Evolutionary conservation across 2,329 filamentous ascomycete species (phyloP).

Genomic region (Paecilomyces dactylethromorphus): DNA sequence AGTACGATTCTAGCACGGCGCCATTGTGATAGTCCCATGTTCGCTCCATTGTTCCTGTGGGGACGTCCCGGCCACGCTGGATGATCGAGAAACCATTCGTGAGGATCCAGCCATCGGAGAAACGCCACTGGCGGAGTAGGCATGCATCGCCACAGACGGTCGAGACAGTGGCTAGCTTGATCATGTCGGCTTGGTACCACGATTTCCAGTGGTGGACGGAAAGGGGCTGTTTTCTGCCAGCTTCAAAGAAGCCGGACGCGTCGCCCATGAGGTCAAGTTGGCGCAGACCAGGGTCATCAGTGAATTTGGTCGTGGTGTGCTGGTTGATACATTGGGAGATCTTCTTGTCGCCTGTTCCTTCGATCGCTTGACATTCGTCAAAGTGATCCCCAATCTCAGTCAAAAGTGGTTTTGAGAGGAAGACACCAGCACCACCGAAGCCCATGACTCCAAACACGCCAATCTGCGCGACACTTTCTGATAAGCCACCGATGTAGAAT

Average conservation of each 20-base stretch:
- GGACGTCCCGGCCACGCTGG: constrained; percentile 38
- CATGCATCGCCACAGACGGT: constrained; percentile 51
- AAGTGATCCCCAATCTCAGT: constrained; percentile 42
- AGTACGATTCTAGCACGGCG: constrained; percentile 38
- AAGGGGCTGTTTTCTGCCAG: constrained; percentile 44
- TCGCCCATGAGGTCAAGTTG: constrained; percentile 54
- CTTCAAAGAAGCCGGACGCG: constrained; percentile 55
- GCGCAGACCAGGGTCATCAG: constrained; percentile 48
- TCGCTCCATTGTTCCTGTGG: constrained; percentile 42
- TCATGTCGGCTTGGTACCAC: constrained; percentile 49
- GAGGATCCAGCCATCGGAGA: constrained; percentile 42
- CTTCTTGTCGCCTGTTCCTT: constrained; percentile 48
- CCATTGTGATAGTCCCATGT: constrained; percentile 46
- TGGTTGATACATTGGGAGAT: constrained; percentile 53
- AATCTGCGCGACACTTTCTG: constrained; percentile 50
- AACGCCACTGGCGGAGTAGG: constrained; percentile 51
- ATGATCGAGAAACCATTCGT: constrained; percentile 55
- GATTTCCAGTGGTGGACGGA: constrained; percentile 60
- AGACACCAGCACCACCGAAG: constrained; percentile 56
- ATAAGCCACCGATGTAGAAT: constrained; percentile 51
- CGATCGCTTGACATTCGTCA: constrained; percentile 43
- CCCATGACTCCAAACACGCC: constrained; percentile 52
- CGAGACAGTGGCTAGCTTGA: constrained; percentile 44
- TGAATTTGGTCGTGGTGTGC: constrained; percentile 50
- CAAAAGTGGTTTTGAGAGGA: constrained; percentile 50